Evolutionary conservation across 148 eudicot genomes (phyloP), one percentile per base, ranked within the genome.

Genomic region (Cornus controversa): DNA sequence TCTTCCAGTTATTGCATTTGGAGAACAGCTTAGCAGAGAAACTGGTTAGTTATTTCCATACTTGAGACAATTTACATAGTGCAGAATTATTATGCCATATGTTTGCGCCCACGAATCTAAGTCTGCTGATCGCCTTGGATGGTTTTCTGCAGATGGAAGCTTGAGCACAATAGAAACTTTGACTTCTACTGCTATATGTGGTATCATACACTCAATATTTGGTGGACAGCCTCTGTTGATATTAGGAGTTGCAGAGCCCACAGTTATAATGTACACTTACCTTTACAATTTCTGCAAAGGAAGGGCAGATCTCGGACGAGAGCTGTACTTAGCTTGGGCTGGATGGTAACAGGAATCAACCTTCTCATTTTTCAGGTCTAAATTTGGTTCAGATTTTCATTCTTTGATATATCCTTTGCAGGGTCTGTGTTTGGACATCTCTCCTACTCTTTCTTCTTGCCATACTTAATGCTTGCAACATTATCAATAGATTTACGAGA

Each of bases 1-100:
- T 27, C 92, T 89, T 78, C 92, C 92, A 68, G 92, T 87, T 28
- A 84, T 89, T 15, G 92, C 90, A 66, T 89, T 89, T 73, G 90
- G 92, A 60, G 92, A 85, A 72, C 90, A 89, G 73, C 86, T 87
- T 57, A 85, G 81, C 34, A 79, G 90, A 80, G 92, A 87, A 4
- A 89, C 92, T 85, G 89, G 90, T 89, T 16, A 50, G 16, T 50
- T 50, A 15, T 50, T 11, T 50, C 57, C 1, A 7, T 11, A 50
- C 20, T 50, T 16, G 20, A 45, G 20, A 54, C 18, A 54, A 54
- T 14, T 54, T 11, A 54, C 64, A n/a, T n/a, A 18, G 23, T 60
- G 20, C 24, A 50, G 57, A 8, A 60, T 18, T 60, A 60, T 60
- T 22, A 20, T n/a, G 20, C 22, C 8, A 18, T 60, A 6, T 60